Conservation (phyloP, 2,329 filamentous ascomycete genomes). For the Coniochaeta pulveracea region DNA sequence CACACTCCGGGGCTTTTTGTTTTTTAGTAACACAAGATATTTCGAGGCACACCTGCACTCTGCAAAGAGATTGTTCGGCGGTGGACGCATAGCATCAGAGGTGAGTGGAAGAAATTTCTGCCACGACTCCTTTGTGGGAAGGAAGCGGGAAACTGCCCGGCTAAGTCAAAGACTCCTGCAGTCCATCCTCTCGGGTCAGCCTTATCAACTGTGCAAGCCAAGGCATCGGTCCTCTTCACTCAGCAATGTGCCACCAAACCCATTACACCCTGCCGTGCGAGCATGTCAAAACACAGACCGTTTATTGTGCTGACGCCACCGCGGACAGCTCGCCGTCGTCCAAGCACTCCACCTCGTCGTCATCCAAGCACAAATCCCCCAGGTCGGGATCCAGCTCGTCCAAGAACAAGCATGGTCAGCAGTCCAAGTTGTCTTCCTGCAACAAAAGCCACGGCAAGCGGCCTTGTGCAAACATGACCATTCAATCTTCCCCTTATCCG, state of each 20-base stretch:
- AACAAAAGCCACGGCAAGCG: constrained; percentile 16
- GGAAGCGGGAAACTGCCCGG: too few species aligned
- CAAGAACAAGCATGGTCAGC: constrained; percentile 10
- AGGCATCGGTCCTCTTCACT: background rate
- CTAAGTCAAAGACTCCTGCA: too few species aligned
- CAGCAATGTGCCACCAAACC: constrained; percentile 35
- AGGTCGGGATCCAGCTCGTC: constrained; percentile 1
- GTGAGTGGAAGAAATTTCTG: too few species aligned
- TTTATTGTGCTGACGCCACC: constrained; percentile 30
- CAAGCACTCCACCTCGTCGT: constrained; percentile 10
- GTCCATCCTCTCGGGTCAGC: too few species aligned
- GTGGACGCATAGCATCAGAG: too few species aligned
- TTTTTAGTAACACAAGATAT: too few species aligned
- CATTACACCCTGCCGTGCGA: constrained; percentile 39
- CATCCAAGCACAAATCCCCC: constrained; percentile 7
- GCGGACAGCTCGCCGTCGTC: constrained; percentile 5
- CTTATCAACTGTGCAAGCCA: background rate
- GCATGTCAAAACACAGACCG: constrained; percentile 32
- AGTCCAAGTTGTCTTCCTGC: constrained; percentile 8
- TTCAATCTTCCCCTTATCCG: constrained; percentile 32
- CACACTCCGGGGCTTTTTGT: too few species aligned
- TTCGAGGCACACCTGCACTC: too few species aligned
- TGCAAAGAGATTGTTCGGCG: too few species aligned
- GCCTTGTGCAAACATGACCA: constrained; percentile 30
- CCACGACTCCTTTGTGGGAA: too few species aligned